Evolutionary conservation across 495 filamentous ascomycete species (phyloP), one percentile per base, ranked within the genome.

Genomic region (Talaromyces proteolyticus): DNA sequence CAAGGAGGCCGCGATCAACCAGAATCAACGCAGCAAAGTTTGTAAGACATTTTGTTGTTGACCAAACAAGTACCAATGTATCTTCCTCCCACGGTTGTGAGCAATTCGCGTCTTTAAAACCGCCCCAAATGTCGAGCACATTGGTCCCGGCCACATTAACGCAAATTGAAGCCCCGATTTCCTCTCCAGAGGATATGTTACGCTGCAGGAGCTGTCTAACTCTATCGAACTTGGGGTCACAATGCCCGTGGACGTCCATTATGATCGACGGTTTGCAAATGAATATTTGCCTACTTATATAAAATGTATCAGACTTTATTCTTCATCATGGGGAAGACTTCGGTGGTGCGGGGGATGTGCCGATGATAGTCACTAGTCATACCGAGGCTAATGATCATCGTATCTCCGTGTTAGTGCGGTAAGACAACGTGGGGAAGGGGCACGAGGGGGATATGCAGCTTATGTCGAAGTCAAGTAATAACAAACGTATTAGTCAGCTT

Each of bases 51-150:
- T 77, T 77, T 24, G 63, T 62, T 45, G 54, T 62, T 0, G 72
- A 75, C 64, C 65, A 76, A 1, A 75, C 61, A n/a, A 49, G 46
- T 1, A 53, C 50, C 7, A 76, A 50, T 8, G 74, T 76, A 50
- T 74, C 55, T 16, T 69, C 45, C 6, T 52, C 40, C 74, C 74
- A 77, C 6, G 62, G 60, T 6, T 47, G 29, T 3, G 61, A 62
- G 3, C 51, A 51, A 2, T 50, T 53, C 14, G 49, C 40, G 22
- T 72, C 62, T 4, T 56, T 47, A 48, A 68, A 55, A 12, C 74
- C 74, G 41, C 66, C 72, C 73, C 73, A 77, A 47, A 77, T 57
- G 37, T 77, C 69, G 37, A 75, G 23, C 19, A 76, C 69, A 24
- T 65, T 56, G 25, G 62, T 58, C 22, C 72, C 74, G 44, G 62